Evolutionary conservation across 192 early-diverging fungal species (phyloP).

Genomic region (Phycomyces blakesleeanus): DNA sequence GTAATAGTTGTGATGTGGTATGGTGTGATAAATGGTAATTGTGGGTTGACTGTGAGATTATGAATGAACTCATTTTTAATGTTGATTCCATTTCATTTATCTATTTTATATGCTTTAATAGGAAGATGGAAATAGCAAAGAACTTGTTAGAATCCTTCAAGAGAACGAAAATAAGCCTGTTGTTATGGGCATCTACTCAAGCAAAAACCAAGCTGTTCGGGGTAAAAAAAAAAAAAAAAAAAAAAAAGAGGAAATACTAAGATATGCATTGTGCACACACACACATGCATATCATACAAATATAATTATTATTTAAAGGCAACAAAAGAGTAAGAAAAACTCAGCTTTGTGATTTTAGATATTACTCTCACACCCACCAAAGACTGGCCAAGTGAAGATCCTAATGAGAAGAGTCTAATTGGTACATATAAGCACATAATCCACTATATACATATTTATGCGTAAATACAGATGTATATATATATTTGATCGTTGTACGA

Average conservation of each 20-base stretch:
- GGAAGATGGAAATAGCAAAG: slow-evolving; percentile 15
- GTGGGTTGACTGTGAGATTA: too few species aligned
- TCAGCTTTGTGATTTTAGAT: slow-evolving; percentile 13
- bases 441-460: too few species aligned
- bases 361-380: slow-evolving; percentile 30
- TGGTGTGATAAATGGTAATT: too few species aligned
- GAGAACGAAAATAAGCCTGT: not conserved
- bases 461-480: not conserved
- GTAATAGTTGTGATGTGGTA: too few species aligned
- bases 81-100: not conserved
- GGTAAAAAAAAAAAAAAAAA: not conserved
- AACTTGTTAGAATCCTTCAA: not conserved
- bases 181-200: slow-evolving; percentile 8
- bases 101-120: slow-evolving; percentile 1
- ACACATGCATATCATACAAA: too few species aligned
- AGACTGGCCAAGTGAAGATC: slow-evolving; percentile 25
- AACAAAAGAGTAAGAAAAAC: too few species aligned
- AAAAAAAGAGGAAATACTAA: too few species aligned
- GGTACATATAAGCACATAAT: too few species aligned
- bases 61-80: not conserved
- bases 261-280: too few species aligned
- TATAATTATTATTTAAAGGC: too few species aligned
- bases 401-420: slow-evolving; percentile 37
- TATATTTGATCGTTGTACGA: not conserved
- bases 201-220: not conserved